Base-by-base conservation (phyloP, 768 basidiomycete species). In the Lactarius tabidus region DNA sequence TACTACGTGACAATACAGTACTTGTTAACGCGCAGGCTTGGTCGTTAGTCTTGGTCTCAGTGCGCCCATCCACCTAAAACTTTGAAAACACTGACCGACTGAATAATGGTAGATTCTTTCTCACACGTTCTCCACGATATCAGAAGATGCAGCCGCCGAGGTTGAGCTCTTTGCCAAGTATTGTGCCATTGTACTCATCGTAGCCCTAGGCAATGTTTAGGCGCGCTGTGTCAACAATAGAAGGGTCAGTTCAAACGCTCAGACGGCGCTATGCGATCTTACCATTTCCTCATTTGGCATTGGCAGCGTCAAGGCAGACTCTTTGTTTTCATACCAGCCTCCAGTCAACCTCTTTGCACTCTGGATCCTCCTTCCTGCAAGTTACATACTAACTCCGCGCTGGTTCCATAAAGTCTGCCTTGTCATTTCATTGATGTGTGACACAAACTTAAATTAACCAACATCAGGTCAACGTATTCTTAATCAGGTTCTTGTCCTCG, bases 101-200 rank as follows among this genome's bases (percentile, higher is more conserved):
- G 4, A 6, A 20, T 12, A 28, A n/a, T 26, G 48, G 15, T 70
- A 93, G 92, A 98, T 98, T 57, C 79, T 99, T 29, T 93, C 93
- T 7, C 93, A 98, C 72, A 98, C 97, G 0, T 99, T 99, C 74
- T 88, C 95, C 0, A 91, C 84, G 8, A 93, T 98, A 71, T 95
- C 88, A 67, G 89, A 92, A 70, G 94, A 98, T 75, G 97, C 96
- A 35, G 87, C 85, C 1, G 94, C 95, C 1, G 94, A 97, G 81
- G 93, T 92, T 69, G 57, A 74, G 67, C 29, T 59, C 9, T 14
- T 36, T 35, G 18, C 41, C 14, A n/a, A 15, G 33, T 38, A 9
- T n/a, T 55, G 36, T 29, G 56, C 59, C 48, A 64, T 23, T 51
- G 28, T 51, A 68, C 61, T 39, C 41, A 39, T 36, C 23, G 18